phyloP scores from a whole-genome alignment of 2,329 filamentous ascomycete species.

The Aspergillus novoparasiticus region DNA sequence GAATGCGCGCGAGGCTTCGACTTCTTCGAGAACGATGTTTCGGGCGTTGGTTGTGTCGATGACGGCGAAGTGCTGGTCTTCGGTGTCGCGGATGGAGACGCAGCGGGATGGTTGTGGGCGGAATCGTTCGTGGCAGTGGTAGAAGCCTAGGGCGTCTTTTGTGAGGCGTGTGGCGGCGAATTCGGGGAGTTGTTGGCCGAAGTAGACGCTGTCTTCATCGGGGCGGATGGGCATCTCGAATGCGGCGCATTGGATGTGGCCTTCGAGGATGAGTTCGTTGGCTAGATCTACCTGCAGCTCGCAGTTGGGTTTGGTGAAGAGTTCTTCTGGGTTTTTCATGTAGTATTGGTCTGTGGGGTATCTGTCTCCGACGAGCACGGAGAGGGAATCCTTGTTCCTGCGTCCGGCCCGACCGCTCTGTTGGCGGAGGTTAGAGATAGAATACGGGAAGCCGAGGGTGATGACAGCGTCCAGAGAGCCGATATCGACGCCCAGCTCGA shows the following conservation, averaged over 20 bases:
- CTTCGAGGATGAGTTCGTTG: constrained; percentile 88
- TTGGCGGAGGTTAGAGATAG: constrained; percentile 89
- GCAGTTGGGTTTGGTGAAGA: constrained; percentile 86
- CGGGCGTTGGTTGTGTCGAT: constrained; percentile 78
- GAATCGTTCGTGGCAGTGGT: constrained; percentile 86
- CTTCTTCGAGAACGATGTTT: constrained; percentile 87
- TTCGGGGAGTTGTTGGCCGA: constrained; percentile 70
- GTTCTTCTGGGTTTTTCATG: constrained; percentile 93
- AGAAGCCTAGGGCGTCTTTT: constrained; percentile 77
- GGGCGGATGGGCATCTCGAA: constrained; percentile 91
- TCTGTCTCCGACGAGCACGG: constrained; percentile 83
- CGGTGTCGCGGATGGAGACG: constrained; percentile 85
- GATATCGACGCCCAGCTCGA: constrained; percentile 95
- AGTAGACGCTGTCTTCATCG: constrained; percentile 73
- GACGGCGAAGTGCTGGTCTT: constrained; percentile 91
- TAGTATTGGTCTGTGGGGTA: constrained; percentile 94
- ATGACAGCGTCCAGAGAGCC: constrained; percentile 91
- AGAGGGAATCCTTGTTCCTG: constrained; percentile 89
- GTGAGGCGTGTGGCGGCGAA: constrained; percentile 75
- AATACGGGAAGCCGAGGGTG: constrained; percentile 92
- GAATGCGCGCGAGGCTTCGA: constrained; percentile 93
- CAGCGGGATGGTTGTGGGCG: constrained; percentile 79
- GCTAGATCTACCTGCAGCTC: constrained; percentile 88
- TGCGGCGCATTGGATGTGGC: constrained; percentile 92
- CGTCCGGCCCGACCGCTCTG: constrained; percentile 92